Base-by-base conservation (phyloP, 164 flowering plant genomes). In the Liriodendron chinense region DNA sequence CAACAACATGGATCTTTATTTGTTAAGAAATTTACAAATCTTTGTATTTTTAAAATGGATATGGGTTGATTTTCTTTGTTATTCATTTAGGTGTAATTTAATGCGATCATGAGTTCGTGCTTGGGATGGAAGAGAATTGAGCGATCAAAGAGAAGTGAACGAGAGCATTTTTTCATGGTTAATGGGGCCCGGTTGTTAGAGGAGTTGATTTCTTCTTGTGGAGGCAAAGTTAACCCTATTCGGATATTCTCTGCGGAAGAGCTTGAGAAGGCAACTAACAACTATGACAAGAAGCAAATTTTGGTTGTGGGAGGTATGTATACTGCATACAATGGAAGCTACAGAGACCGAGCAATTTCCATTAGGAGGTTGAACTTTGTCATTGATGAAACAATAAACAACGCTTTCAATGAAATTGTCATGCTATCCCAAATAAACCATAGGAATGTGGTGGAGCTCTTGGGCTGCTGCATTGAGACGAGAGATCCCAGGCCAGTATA, bases 391-490 rank as follows among this genome's bases (percentile, higher is more conserved):
- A 0, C 20, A 13, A 34, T 67, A 7, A 1, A 34, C 47, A 26
- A 26, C 20, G 69, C 10, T 34, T 50, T 74, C 9, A 69, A 65
- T 22, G 74, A 74, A 66, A 57, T 75, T 5, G 65, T 47, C 14
- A 66, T 74, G 9, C 34, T 68, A 8, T 73, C 73, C 21, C 73
- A 78, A 24, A 16, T 78, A 2, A 63, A 74, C 69, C 80, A 78
- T 62, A 69, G 53, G 71, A 63, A 74, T 64, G 69, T 78, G 64
- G 70, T 62, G 70, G 73, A 69, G 74, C 76, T 77, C 26, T 73
- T 77, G 72, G 80, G 80, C 7, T 73, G 72, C 18, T 77, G 80
- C 53, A 47, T 77, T 24, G 73, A 78, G 65, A 78, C 76, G 2
- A 5, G 63, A 8, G 24, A 59, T 70, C 80, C 80, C 14, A 48